Evolutionary conservation across 2,329 filamentous ascomycete species (phyloP).

Genomic region (Beauveria pseudobassiana): DNA sequence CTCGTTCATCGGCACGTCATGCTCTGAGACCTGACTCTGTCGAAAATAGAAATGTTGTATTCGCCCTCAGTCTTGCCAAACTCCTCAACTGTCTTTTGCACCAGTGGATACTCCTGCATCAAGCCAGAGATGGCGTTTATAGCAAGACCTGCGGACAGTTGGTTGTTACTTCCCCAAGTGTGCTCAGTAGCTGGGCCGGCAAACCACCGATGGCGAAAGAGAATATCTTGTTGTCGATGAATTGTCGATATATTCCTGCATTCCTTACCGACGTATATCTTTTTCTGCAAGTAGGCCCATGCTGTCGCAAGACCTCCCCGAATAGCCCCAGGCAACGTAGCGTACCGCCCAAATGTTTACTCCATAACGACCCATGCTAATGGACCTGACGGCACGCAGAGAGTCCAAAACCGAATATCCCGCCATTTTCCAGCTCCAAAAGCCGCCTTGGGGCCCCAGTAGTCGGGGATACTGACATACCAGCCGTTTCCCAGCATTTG

Average conservation of each 20-base stretch:
- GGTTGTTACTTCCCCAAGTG: slow-evolving; percentile 25
- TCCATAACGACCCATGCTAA: slow-evolving; percentile 21
- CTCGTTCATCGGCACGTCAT: background rate
- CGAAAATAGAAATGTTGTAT: slow-evolving; percentile 1
- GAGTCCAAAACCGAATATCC: slow-evolving; percentile 39
- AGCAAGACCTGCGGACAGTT: slow-evolving; percentile 13
- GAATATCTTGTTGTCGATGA: too few species aligned
- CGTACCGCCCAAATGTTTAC: slow-evolving; percentile 23
- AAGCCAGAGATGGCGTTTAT: slow-evolving; percentile 17
- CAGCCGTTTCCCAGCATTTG: slow-evolving; percentile 32
- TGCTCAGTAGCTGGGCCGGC: slow-evolving; percentile 30
- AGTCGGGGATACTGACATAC: slow-evolving; percentile 39
- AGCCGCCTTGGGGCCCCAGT: slow-evolving; percentile 34
- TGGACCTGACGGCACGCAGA: slow-evolving; percentile 27
- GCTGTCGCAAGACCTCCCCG: slow-evolving; percentile 44
- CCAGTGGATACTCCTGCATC: slow-evolving; percentile 17
- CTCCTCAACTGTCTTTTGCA: background rate
- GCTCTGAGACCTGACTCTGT: background rate
- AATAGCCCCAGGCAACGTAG: slow-evolving; percentile 47
- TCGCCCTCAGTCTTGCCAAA: background rate
- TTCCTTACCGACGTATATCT: slow-evolving; percentile 12
- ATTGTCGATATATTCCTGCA: too few species aligned
- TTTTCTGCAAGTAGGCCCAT: slow-evolving; percentile 45
- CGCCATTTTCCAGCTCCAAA: slow-evolving; percentile 33
- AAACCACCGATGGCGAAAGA: slow-evolving; percentile 33